Base-by-base conservation (phyloP, 2,329 filamentous ascomycete species). In the Trichoderma cornu-damae region DNA sequence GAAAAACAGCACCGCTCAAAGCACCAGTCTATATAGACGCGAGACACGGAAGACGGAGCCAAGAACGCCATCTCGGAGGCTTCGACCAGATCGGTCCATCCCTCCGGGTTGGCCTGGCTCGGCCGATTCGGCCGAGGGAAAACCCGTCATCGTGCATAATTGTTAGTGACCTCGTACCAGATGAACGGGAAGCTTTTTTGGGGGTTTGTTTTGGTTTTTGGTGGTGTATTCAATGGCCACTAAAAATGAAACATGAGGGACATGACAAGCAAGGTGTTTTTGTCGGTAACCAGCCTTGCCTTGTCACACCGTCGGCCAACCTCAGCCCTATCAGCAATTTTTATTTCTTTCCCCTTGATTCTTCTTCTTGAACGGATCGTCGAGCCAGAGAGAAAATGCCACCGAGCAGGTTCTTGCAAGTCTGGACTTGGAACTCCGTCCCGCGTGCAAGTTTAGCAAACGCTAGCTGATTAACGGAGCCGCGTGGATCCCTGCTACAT, bases 1-100 rank as follows among this genome's bases (percentile, higher is more conserved):
- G 26, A 52, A 18, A 40, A 14, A 18, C 16, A 34, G 20, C 32
- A 16, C 6, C 24, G 24, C 20, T 22, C 16, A 22, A 20, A 47
- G 20, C 24, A 32, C 46, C n/a, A 35, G 48, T 28, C n/a, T 12
- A 5, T 28, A 24, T 12, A 5, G 30, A 44, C 11, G n/a, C 40
- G 40, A 46, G 7, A 6, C 18, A 46, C 43, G 26, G 14, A 4
- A 38, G 35, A 38, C n/a, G 9, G 16, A 38, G 35, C 35, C 35
- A 30, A 46, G 24, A 54, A 48, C 52, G 43, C 52, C 52, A 56
- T 56, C 34, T 56, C 52, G 52, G 52, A 26, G 42, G 42, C 43
- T 56, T 56, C 42, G 6, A 56, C 52, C 52, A 56, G 52, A 48
- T 56, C 52, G 43, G 52, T 56, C 35, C 42, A 48, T 56, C 52